Percentiles rank a stretch among this genome's conserved stretches.
Evolutionary conservation across 208 protist genomes (phyloP).

Genomic region (Leishmania arabica): DNA sequence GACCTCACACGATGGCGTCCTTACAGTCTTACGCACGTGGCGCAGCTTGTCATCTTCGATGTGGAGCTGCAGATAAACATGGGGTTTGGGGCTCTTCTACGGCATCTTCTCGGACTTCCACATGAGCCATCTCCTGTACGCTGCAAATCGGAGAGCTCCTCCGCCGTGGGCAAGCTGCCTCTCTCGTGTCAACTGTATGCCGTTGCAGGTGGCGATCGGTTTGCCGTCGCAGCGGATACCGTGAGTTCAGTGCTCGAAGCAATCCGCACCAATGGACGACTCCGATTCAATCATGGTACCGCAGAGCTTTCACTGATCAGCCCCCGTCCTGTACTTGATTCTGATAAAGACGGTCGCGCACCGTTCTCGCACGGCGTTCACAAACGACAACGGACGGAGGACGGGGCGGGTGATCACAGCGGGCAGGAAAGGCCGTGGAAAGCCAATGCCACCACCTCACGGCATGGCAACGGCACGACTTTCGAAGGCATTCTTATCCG

Average conservation of each 20-base stretch:
- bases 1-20: slow-evolving; percentile 65
- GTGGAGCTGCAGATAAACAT: slow-evolving; percentile 57
- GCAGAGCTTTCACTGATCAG: slow-evolving; percentile 18
- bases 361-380: neutral
- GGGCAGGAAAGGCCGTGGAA: neutral
- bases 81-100: slow-evolving; percentile 45
- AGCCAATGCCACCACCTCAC: neutral
- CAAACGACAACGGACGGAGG: slow-evolving; percentile 14
- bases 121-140: neutral
- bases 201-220: slow-evolving; percentile 33
- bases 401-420: neutral
- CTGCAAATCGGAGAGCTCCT: neutral
- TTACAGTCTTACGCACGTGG: slow-evolving; percentile 52
- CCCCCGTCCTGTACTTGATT: neutral
- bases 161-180: slow-evolving; percentile 8
- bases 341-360: neutral
- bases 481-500: slow-evolving; percentile 47
- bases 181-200: slow-evolving; percentile 34
- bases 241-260: neutral
- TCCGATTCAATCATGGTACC: slow-evolving; percentile 14
- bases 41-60: slow-evolving; percentile 68
- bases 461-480: neutral
- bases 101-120: slow-evolving; percentile 7
- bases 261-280: slow-evolving; percentile 4
- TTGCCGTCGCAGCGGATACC: slow-evolving; percentile 7